Conservation (phyloP, 495 filamentous ascomycete genomes). For the Wilcoxina mikolae region DNA sequence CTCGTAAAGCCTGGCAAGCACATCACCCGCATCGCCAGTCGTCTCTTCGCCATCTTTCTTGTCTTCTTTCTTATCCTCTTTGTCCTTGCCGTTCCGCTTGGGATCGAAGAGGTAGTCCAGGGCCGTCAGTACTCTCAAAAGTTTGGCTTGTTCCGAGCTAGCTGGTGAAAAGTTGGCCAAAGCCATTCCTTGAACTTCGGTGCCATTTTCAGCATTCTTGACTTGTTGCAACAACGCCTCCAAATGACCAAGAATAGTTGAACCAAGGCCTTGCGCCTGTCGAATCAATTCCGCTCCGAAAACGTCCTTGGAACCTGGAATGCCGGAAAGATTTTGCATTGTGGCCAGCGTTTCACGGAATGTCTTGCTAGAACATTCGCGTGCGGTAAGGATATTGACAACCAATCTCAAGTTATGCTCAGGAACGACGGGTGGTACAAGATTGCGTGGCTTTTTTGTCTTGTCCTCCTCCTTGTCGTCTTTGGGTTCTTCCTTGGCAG, state of each 20-base stretch:
- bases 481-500: slow-evolving; percentile 19
- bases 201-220: slow-evolving; percentile 68
- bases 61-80: slow-evolving; percentile 43
- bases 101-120: slow-evolving; percentile 90
- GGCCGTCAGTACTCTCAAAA: slow-evolving; percentile 83
- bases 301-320: slow-evolving; percentile 75
- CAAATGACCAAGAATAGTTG: slow-evolving; percentile 69
- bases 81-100: slow-evolving; percentile 37
- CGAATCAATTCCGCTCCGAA: slow-evolving; percentile 82
- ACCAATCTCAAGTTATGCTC: slow-evolving; percentile 82
- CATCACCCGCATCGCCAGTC: slow-evolving; percentile 48
- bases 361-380: slow-evolving; percentile 90
- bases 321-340: slow-evolving; percentile 90
- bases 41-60: slow-evolving; percentile 41
- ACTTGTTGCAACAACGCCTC: slow-evolving; percentile 81
- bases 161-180: slow-evolving; percentile 90
- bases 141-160: slow-evolving; percentile 87
- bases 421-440: slow-evolving; percentile 75
- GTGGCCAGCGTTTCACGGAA: slow-evolving; percentile 93
- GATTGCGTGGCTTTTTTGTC: slow-evolving; percentile 55
- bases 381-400: slow-evolving; percentile 85
- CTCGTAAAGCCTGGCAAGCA: slow-evolving; percentile 76
- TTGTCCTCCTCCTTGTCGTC: slow-evolving; percentile 32
- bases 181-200: slow-evolving; percentile 86
- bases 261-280: slow-evolving; percentile 69